Evolutionary conservation across 192 early-diverging fungal species (phyloP), one percentile per base, ranked within the genome.

Genomic region (Coemansia sp.): DNA sequence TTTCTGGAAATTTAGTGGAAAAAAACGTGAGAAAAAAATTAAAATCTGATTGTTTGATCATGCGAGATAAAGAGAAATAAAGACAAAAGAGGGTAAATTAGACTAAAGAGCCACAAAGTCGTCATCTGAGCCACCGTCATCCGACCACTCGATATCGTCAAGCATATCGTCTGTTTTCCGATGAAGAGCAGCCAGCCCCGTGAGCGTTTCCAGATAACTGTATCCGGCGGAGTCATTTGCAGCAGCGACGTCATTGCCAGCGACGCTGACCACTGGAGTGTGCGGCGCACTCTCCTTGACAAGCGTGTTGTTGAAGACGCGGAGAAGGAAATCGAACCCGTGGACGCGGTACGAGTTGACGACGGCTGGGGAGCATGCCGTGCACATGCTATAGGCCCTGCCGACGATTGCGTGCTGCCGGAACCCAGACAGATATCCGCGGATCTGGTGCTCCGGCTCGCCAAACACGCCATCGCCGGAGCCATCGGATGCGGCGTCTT

Each of bases 361-460:
- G 9, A 91, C 68, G 56, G 61, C 52, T 8, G 72, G 65, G 7
- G 94, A 96, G 64, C 97, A 99, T 9, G 95, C 97, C 3, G 94
- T 95, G 79, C 97, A 99, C 61, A 89, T 83, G 57, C 92, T 87
- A 68, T 92, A 99, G 1, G 92, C 88, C 58, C 91, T 89, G 0
- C 96, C 95, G 19, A 86, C 85, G 23, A 99, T 88, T 16, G 93
- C 65, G 49, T 96, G 79, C 70, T 94, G 94, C 32, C 86, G 89
- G 79, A 96, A 98, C 45, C 93, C 88, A 0, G 85, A 78, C 57
- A 99, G 77, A 66, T 93, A 98, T 19, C 97, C 96, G 42, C 97
- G 86, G 21, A 99, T 93, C 85, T 99, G 97, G 77, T 99, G 97
- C 44, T 93, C 92, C 11, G 96, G 85, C 6, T 87, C 54, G n/a